These are phyloP conservation scores for Xylariaceae sp. DNA, from an alignment of 2,329 filamentous ascomycete genomes.

Conservation along the genomic window DNA sequence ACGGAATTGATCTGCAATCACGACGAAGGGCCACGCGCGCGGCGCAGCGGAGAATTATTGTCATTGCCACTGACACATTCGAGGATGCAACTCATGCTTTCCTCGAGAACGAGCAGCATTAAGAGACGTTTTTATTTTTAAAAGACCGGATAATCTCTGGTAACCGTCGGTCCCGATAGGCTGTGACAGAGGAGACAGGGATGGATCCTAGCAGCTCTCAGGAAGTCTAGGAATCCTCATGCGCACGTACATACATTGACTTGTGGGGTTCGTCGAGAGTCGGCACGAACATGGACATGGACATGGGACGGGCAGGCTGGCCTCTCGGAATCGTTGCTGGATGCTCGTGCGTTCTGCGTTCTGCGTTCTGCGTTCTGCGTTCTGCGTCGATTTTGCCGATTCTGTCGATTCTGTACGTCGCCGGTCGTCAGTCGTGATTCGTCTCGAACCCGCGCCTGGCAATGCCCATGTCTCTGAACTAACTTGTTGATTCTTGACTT, in stretches of 20 bases:
- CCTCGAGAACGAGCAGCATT: slow-evolving; percentile 4
- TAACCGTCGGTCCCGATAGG: slow-evolving; percentile 19
- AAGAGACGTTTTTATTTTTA: neutral
- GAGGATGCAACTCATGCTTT: slow-evolving; percentile 3
- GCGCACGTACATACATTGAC: slow-evolving; percentile 1
- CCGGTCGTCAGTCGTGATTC: too few relatives aligned
- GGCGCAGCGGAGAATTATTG: slow-evolving; percentile 4
- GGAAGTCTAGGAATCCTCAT: slow-evolving; percentile 8
- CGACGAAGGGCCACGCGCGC: neutral
- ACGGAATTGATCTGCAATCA: slow-evolving; percentile 11
- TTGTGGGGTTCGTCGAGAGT: neutral
- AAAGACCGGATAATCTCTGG: slow-evolving; percentile 15
- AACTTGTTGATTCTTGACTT: slow-evolving; percentile 3
- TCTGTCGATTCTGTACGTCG: neutral
- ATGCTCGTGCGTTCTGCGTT: too few relatives aligned
- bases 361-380: too few relatives aligned
- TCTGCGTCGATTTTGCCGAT: too few relatives aligned
- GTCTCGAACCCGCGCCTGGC: neutral
- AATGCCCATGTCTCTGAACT: neutral
- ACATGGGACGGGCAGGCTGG: neutral
- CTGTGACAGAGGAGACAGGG: slow-evolving; percentile 1
- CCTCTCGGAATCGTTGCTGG: neutral
- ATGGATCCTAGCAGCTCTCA: neutral
- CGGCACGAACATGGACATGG: too few relatives aligned
- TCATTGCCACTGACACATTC: slow-evolving; percentile 13